A percentile compares a stretch with the other conserved stretches of the same genome.
Conservation (phyloP, 352 stramenopile genomes). For the Phytophthora pisi region DNA sequence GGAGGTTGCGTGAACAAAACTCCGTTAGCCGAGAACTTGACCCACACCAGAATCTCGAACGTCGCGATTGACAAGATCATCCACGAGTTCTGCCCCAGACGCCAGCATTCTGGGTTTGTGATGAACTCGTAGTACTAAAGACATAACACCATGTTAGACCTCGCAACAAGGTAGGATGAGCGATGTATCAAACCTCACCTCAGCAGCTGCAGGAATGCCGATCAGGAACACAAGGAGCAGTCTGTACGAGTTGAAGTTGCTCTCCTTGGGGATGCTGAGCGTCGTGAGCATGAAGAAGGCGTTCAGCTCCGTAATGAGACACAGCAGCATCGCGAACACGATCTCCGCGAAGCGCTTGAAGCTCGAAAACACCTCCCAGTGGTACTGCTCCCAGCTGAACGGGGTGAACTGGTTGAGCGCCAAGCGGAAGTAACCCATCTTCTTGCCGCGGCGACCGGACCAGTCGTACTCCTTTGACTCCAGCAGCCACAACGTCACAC, state of each 20-base stretch:
- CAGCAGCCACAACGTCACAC: conserved; percentile 75
- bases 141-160: conserved; percentile 10
- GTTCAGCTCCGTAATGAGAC: conserved; percentile 90
- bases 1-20: conserved; percentile 67
- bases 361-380: conserved; percentile 93
- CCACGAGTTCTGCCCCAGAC: conserved; percentile 84
- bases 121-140: conserved; percentile 88
- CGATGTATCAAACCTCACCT: conserved; percentile 40
- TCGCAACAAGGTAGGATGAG: too few relatives aligned
- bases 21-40: conserved; percentile 76
- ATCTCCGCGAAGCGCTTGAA: conserved; percentile 89
- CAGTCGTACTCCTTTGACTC: conserved; percentile 92
- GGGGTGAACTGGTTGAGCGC: conserved; percentile 90
- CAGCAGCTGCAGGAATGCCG: conserved; percentile 76
- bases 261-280: conserved; percentile 87
- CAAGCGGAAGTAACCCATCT: conserved; percentile 67
- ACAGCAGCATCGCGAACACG: conserved; percentile 87
- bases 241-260: conserved; percentile 85
- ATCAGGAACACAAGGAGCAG: conserved; percentile 82
- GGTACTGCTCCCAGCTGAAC: conserved; percentile 87
- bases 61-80: conserved; percentile 80
- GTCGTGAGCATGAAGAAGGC: conserved; percentile 94
- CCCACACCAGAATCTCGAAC: conserved; percentile 83
- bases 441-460: conserved; percentile 80
- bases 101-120: conserved; percentile 74